These are phyloP conservation scores for Lodderomyces metapsilosis DNA, from an alignment of 1,139 yeast genomes.

Conservation along the genomic window DNA sequence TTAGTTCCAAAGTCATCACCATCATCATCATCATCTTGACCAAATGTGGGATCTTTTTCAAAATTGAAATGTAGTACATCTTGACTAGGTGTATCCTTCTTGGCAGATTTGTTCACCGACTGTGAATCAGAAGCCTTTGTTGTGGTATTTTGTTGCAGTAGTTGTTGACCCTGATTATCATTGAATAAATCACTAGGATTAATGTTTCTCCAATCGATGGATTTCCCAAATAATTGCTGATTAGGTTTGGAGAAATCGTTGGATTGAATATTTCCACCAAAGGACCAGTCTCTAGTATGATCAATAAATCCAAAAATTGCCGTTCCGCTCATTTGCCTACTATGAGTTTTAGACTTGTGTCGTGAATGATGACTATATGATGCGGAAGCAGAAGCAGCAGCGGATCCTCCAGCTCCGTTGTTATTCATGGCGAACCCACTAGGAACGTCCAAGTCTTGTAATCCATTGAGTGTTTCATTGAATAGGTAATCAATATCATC, in stretches of 20 bases:
- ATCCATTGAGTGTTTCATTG: conserved; percentile 43
- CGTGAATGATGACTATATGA: conserved; percentile 11
- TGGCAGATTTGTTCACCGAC: neutral
- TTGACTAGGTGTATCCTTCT: conserved; percentile 10
- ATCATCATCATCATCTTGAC: conserved; percentile 29
- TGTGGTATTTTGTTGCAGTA: conserved; percentile 3
- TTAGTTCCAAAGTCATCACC: conserved; percentile 7
- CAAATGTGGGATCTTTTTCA: conserved; percentile 16
- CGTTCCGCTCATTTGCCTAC: conserved; percentile 53
- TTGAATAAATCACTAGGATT: conserved; percentile 35
- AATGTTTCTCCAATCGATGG: conserved; percentile 19
- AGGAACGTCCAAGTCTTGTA: conserved; percentile 56
- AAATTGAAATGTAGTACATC: conserved; percentile 16
- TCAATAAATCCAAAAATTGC: conserved; percentile 62
- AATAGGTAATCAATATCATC: conserved; percentile 42
- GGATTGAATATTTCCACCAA: conserved; percentile 34
- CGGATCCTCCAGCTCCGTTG: conserved; percentile 1
- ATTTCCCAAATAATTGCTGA: conserved; percentile 14
- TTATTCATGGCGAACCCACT: conserved; percentile 26
- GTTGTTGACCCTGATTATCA: neutral
- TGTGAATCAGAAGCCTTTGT: neutral
- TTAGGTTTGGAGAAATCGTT: conserved; percentile 19
- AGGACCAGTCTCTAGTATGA: conserved; percentile 51
- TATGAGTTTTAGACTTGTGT: conserved; percentile 22
- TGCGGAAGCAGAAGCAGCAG: conserved; percentile 7